These are phyloP conservation scores for Pestalotiopsis sp. DNA, from an alignment of 2,329 filamentous ascomycete species.

Conservation along the genomic window DNA sequence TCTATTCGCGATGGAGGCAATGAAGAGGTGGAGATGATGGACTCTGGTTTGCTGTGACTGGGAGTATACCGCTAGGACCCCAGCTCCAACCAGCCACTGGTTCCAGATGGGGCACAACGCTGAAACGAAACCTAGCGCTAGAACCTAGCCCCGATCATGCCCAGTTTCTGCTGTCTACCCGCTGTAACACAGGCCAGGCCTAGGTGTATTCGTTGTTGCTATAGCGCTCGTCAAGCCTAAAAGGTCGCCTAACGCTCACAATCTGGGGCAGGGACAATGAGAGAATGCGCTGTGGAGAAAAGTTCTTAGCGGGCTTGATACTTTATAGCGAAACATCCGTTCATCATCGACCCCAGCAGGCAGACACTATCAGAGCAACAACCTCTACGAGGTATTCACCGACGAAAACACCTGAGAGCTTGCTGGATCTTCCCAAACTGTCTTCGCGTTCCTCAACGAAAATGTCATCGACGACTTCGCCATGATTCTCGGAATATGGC, in stretches of 20 bases:
- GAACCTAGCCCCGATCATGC: not conserved
- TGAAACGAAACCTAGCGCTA: constrained; percentile 6
- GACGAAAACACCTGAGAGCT: not conserved
- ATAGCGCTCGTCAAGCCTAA: not conserved
- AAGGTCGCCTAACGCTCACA: not conserved
- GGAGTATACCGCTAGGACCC: not conserved
- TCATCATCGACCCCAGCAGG: not conserved
- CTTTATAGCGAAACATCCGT: not conserved
- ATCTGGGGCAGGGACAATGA: not conserved
- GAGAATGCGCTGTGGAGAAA: not conserved
- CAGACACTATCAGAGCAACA: not conserved
- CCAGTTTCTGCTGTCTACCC: not conserved
- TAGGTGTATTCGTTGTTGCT: not conserved
- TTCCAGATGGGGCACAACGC: not conserved
- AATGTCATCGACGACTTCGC: not conserved
- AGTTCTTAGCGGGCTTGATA: not conserved
- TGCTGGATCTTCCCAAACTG: not conserved
- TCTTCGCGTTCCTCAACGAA: not conserved
- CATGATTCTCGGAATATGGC: not conserved
- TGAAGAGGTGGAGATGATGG: not conserved
- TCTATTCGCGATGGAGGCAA: not conserved
- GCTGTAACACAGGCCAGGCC: not conserved
- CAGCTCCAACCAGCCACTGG: not conserved
- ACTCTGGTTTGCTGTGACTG: not conserved
- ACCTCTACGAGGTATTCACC: not conserved